Evolutionary conservation across 2,329 filamentous ascomycete genomes (phyloP).

Genomic region (Amphichorda felina): DNA sequence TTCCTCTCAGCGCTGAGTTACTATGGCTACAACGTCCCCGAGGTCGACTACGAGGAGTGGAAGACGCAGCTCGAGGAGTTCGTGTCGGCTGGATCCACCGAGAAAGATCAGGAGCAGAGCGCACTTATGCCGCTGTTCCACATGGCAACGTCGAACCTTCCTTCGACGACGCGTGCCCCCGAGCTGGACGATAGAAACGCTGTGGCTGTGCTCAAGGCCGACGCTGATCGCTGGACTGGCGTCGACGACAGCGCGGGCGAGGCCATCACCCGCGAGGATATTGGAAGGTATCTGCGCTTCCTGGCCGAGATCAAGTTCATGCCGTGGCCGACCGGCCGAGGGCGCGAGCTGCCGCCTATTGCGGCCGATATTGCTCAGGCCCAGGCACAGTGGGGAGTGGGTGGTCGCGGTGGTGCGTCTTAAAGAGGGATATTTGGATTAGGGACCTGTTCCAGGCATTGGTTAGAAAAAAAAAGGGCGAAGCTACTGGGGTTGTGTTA

Average conservation of each 20-base stretch:
- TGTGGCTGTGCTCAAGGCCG: slow-evolving; percentile 46
- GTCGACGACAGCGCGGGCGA: slow-evolving; percentile 38
- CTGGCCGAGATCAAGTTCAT: slow-evolving; percentile 17
- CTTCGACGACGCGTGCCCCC: slow-evolving; percentile 54
- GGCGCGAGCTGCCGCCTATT: slow-evolving; percentile 12
- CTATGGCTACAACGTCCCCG: slow-evolving; percentile 63
- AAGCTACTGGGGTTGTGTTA: no score
- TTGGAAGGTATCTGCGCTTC: slow-evolving; percentile 14
- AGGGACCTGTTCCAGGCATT: no score
- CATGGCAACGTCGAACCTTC: slow-evolving; percentile 58
- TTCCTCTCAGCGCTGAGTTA: slow-evolving; percentile 58
- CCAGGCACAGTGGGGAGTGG: slow-evolving; percentile 3
- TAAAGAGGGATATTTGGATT: no score
- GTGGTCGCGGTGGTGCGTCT: slow-evolving; percentile 1
- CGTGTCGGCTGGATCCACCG: slow-evolving; percentile 7
- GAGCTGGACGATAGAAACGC: slow-evolving; percentile 59
- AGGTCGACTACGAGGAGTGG: slow-evolving; percentile 51
- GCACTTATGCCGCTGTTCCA: slow-evolving; percentile 55
- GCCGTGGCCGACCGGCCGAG: slow-evolving; percentile 13
- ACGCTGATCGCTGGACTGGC: slow-evolving; percentile 46
- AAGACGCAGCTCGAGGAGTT: slow-evolving; percentile 11
- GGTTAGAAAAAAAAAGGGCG: no score
- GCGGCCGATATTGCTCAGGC: background rate
- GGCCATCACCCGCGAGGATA: slow-evolving; percentile 12
- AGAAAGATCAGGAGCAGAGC: slow-evolving; percentile 13